A percentile compares a stretch with the other conserved stretches of the same genome.
phyloP scores from a whole-genome alignment of 768 basidiomycete genomes.

The Boletus huronensis region DNA sequence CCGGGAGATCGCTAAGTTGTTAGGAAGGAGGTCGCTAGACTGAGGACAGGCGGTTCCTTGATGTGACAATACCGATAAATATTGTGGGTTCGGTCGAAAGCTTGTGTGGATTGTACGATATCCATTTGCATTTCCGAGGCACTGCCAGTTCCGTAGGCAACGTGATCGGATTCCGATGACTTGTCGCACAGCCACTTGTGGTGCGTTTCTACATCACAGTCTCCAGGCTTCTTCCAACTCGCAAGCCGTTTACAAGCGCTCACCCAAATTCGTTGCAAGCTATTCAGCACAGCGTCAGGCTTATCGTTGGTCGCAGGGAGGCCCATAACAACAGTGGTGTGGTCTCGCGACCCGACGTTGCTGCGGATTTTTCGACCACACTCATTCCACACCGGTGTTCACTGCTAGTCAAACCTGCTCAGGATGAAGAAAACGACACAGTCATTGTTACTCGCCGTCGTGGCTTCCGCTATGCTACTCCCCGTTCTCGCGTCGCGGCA shows the following conservation, averaged over 20 bases:
- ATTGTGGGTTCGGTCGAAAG: too few species aligned
- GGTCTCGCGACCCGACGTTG: constrained; percentile 14
- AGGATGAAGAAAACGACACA: constrained; percentile 23
- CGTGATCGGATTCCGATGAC: constrained; percentile 16
- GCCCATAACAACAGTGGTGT: constrained; percentile 7
- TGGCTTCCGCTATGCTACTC: constrained; percentile 27
- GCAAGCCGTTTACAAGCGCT: neutral
- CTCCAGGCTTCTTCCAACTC: constrained; percentile 5
- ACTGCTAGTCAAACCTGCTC: constrained; percentile 10
- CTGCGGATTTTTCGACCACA: constrained; percentile 27
- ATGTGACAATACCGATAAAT: neutral
- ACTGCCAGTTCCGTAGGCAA: neutral
- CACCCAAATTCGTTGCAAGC: neutral
- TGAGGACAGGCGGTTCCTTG: constrained; percentile 26
- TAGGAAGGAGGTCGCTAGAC: constrained; percentile 68
- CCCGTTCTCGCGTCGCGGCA: constrained; percentile 23
- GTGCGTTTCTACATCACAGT: constrained; percentile 19
- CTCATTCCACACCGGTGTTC: constrained; percentile 14
- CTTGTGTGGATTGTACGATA: too few species aligned
- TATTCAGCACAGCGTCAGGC: neutral
- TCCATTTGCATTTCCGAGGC: neutral
- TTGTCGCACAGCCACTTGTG: constrained; percentile 20
- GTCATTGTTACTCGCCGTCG: constrained; percentile 27
- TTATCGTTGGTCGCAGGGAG: constrained; percentile 2
- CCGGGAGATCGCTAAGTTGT: constrained; percentile 76